Conservation (phyloP, 768 basidiomycete genomes). For the Mycena filopes region DNA sequence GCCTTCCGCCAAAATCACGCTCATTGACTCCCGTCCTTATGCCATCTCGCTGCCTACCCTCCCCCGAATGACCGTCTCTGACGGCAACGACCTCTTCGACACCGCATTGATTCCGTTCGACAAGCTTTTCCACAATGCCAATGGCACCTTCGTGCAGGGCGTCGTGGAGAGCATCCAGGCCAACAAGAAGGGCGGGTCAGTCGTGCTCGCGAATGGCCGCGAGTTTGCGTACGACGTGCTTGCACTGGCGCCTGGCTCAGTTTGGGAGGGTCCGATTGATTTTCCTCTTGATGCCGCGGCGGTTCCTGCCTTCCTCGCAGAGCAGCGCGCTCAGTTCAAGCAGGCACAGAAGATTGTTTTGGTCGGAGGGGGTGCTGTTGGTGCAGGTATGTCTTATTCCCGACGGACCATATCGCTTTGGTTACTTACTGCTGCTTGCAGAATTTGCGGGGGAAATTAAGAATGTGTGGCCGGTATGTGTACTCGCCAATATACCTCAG, state of each 20-base stretch:
- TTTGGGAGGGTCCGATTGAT: conserved; percentile 53
- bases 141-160: conserved; percentile 53
- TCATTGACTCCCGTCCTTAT: conserved; percentile 51
- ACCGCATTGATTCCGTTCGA: conserved; percentile 57
- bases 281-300: conserved; percentile 42
- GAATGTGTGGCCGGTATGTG: conserved; percentile 50
- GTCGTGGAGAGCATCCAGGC: conserved; percentile 41
- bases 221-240: conserved; percentile 60
- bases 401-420: conserved; percentile 18
- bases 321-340: conserved; percentile 39
- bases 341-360: conserved; percentile 50
- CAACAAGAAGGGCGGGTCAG: conserved; percentile 48
- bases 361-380: conserved; percentile 55
- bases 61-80: conserved; percentile 52
- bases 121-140: conserved; percentile 54
- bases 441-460: conserved; percentile 57
- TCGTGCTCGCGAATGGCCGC: conserved; percentile 58
- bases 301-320: conserved; percentile 37
- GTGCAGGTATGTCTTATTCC: conserved; percentile 38
- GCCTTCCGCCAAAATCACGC: conserved; percentile 19
- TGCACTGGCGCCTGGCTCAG: conserved; percentile 64
- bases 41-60: conserved; percentile 50
- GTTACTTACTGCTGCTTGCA: conserved; percentile 28
- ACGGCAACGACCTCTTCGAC: conserved; percentile 42
- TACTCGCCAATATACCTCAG: not conserved